Percentiles rank a stretch among this genome's conserved stretches.
These are phyloP conservation scores for Neonectria magnoliae DNA, from an alignment of 2,329 filamentous ascomycete species.

Conservation along the genomic window DNA sequence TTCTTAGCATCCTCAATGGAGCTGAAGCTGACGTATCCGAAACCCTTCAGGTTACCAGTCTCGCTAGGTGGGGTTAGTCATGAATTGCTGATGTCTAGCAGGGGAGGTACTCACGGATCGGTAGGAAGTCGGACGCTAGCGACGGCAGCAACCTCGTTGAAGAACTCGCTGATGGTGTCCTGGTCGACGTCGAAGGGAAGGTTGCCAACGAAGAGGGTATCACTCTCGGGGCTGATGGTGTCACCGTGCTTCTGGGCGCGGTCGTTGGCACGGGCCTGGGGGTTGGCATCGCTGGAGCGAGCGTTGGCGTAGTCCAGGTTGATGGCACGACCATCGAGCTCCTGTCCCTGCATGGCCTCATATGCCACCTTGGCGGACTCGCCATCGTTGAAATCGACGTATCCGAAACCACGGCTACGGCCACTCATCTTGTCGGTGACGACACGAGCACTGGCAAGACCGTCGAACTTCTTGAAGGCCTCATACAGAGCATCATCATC, in stretches of 20 bases:
- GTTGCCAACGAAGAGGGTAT: constrained; percentile 93
- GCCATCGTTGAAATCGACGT: constrained; percentile 82
- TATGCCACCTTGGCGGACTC: constrained; percentile 77
- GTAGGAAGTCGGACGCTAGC: constrained; percentile 88
- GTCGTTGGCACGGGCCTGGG: constrained; percentile 67
- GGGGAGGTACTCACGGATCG: constrained; percentile 67
- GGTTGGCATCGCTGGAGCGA: constrained; percentile 65
- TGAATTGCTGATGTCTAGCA: neutral
- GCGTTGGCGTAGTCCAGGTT: constrained; percentile 83
- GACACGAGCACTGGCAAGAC: constrained; percentile 77
- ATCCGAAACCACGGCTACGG: constrained; percentile 91
- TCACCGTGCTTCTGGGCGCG: constrained; percentile 80
- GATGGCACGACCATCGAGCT: constrained; percentile 78
- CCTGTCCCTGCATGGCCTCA: constrained; percentile 77
- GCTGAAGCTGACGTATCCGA: constrained; percentile 88
- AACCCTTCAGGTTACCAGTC: constrained; percentile 86
- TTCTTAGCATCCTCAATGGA: constrained; percentile 84
- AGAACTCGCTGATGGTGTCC: constrained; percentile 78
- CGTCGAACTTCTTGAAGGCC: constrained; percentile 83
- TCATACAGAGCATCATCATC: constrained; percentile 84
- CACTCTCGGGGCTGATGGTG: constrained; percentile 78
- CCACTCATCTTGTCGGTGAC: constrained; percentile 84
- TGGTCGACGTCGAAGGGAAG: constrained; percentile 85
- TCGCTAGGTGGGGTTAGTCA: constrained; percentile 61
- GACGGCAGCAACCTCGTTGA: constrained; percentile 75